These are phyloP conservation scores for Phytophthora cactorum DNA, from an alignment of 352 stramenopile genomes.

Conservation along the genomic window DNA sequence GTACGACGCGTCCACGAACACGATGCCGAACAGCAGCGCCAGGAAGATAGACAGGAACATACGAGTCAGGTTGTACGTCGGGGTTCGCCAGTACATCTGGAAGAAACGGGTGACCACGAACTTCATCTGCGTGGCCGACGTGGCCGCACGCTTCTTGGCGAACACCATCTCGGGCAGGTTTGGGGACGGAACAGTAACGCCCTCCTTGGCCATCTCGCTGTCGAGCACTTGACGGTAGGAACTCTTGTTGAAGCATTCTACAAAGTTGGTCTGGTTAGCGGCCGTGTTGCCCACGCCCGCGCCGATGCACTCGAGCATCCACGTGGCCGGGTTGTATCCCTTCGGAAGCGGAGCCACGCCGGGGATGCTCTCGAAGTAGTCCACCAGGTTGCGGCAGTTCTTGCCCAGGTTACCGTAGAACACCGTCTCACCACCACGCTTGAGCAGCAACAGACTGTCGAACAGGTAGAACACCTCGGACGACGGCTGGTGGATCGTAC, in stretches of 20 bases:
- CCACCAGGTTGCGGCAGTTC: conserved; percentile 36
- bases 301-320: conserved; percentile 49
- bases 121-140: conserved; percentile 28
- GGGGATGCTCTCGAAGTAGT: conserved; percentile 46
- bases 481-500: no score
- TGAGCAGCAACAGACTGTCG: no score
- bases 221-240: conserved; percentile 10
- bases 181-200: conserved; percentile 22
- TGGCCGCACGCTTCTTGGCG: conserved; percentile 36
- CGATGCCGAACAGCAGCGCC: conserved; percentile 69
- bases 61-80: conserved; percentile 86
- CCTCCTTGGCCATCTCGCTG: conserved; percentile 22
- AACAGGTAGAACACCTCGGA: no score
- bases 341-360: conserved; percentile 21
- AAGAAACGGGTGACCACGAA: conserved; percentile 36
- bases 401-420: no score
- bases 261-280: conserved; percentile 26
- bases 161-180: conserved; percentile 34
- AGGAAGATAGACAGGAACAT: conserved; percentile 65
- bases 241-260: conserved; percentile 28
- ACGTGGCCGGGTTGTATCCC: conserved; percentile 48
- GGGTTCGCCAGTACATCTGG: conserved; percentile 87
- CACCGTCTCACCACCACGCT: no score
- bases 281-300: conserved; percentile 38
- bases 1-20: conserved; percentile 51